Percentiles rank a stretch among this genome's conserved stretches.
Evolutionary conservation across 2,329 filamentous ascomycete genomes (phyloP).

Genomic region (Mycosphaerelloides madeirae): DNA sequence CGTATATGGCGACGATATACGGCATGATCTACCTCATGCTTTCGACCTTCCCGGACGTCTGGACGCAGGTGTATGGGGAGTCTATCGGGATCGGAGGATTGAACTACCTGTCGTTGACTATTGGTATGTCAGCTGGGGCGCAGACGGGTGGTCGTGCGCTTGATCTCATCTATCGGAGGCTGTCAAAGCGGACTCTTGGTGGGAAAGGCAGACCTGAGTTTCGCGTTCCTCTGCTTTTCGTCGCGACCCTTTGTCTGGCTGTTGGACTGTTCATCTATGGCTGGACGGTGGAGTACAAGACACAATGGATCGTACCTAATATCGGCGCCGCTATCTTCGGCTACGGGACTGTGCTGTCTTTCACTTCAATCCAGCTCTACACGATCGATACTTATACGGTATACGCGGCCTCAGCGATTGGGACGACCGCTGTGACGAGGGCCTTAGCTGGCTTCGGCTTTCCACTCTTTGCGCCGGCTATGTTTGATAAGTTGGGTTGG

Average conservation of each 20-base stretch:
- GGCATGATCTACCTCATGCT: conserved; percentile 34
- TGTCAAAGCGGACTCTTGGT: conserved; percentile 17
- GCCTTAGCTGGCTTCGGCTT: conserved; percentile 54
- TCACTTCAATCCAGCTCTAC: conserved; percentile 55
- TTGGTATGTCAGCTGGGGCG: conserved; percentile 35
- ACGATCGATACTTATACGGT: conserved; percentile 50
- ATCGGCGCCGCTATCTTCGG: conserved; percentile 53
- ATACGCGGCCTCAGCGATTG: conserved; percentile 46
- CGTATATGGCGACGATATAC: conserved; percentile 32
- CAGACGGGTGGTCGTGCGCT: conserved; percentile 26
- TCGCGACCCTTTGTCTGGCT: conserved; percentile 48
- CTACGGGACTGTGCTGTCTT: conserved; percentile 48
- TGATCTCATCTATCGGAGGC: conserved; percentile 26
- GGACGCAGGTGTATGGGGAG: conserved; percentile 25
- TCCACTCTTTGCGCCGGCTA: conserved; percentile 53
- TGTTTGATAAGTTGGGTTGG: conserved; percentile 42
- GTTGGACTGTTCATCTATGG: conserved; percentile 54
- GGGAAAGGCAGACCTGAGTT: conserved; percentile 36
- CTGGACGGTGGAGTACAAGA: conserved; percentile 48
- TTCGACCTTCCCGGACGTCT: conserved; percentile 23
- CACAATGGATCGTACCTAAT: conserved; percentile 56
- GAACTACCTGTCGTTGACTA: conserved; percentile 28
- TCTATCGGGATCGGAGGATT: conserved; percentile 28
- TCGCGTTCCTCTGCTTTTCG: conserved; percentile 48
- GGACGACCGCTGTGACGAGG: conserved; percentile 50